Percentiles rank a stretch among this genome's conserved stretches.
These are phyloP conservation scores for Porphyrellus cyaneotinctus DNA, from an alignment of 768 basidiomycete genomes.

Conservation along the genomic window DNA sequence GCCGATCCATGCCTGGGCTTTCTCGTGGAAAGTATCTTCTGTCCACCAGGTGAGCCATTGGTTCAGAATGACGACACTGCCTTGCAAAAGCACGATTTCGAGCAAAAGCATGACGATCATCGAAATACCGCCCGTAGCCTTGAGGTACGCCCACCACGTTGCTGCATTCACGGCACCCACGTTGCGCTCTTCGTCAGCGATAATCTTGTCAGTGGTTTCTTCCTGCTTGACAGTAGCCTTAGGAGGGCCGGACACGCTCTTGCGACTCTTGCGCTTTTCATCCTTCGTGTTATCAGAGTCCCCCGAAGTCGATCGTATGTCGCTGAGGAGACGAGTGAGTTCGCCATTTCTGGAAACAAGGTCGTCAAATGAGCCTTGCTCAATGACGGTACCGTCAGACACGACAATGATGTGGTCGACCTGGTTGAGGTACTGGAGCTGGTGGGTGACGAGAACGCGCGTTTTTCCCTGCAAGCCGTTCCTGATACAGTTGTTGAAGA, in stretches of 20 bases:
- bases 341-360: slow-evolving; percentile 30
- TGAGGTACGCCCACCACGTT: slow-evolving; percentile 32
- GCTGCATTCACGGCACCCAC: slow-evolving; percentile 20
- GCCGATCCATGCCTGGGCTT: slow-evolving; percentile 27
- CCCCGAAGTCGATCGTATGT: slow-evolving; percentile 11
- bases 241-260: slow-evolving; percentile 4
- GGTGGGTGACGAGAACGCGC: slow-evolving; percentile 29
- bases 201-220: slow-evolving; percentile 12
- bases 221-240: slow-evolving; percentile 10
- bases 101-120: slow-evolving; percentile 20
- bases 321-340: slow-evolving; percentile 25
- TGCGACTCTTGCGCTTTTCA: slow-evolving; percentile 25
- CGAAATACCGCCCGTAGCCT: slow-evolving; percentile 23
- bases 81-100: slow-evolving; percentile 23
- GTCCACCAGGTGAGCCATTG: slow-evolving; percentile 34
- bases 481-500: slow-evolving; percentile 27
- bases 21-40: slow-evolving; percentile 21
- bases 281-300: slow-evolving; percentile 7
- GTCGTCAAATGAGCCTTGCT: slow-evolving; percentile 41
- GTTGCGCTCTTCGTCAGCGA: slow-evolving; percentile 25
- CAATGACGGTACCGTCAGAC: slow-evolving; percentile 41
- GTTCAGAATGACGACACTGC: slow-evolving; percentile 20
- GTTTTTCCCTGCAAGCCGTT: slow-evolving; percentile 22
- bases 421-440: slow-evolving; percentile 30
- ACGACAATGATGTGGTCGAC: slow-evolving; percentile 48